Conservation (phyloP, 805 yeast genomes). For the Torulaspora quercuum region DNA sequence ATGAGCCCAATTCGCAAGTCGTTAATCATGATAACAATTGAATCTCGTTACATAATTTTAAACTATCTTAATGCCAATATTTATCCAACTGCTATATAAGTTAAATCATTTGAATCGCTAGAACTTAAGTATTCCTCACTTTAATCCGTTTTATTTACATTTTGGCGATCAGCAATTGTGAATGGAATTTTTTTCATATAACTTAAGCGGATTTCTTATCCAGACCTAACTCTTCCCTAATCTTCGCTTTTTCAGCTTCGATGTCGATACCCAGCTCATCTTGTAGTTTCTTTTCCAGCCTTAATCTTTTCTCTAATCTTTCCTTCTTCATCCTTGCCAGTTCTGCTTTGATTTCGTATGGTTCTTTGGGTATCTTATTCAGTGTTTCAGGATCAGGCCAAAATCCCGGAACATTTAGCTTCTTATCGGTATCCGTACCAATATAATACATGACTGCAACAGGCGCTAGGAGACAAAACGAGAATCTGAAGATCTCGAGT, state of each 20-base stretch:
- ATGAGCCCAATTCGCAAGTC: not conserved
- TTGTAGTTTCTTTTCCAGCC: slow-evolving; percentile 66
- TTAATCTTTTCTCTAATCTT: slow-evolving; percentile 64
- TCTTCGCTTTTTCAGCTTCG: slow-evolving; percentile 43
- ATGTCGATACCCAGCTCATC: slow-evolving; percentile 61
- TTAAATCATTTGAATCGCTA: too few species aligned
- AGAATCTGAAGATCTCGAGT: slow-evolving; percentile 58
- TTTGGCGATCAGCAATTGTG: too few species aligned
- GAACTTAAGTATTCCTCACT: too few species aligned
- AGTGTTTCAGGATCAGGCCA: slow-evolving; percentile 96
- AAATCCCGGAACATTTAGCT: slow-evolving; percentile 87
- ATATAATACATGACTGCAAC: slow-evolving; percentile 90
- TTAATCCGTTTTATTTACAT: slow-evolving; percentile 3
- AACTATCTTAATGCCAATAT: too few species aligned
- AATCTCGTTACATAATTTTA: too few species aligned
- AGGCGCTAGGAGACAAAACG: slow-evolving; percentile 82
- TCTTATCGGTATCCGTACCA: slow-evolving; percentile 84
- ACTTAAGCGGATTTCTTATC: slow-evolving; percentile 8
- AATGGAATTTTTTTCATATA: too few species aligned
- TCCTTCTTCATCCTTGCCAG: slow-evolving; percentile 81
- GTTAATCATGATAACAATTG: slow-evolving; percentile 3
- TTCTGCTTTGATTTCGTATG: slow-evolving; percentile 87
- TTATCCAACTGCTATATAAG: too few species aligned
- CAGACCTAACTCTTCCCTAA: slow-evolving; percentile 26
- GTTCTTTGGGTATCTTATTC: slow-evolving; percentile 89